Percentiles rank a stretch among this genome's conserved stretches.
Conservation (phyloP, 139 green algal genomes). For the Cymbomonas tetramitiformis region DNA sequence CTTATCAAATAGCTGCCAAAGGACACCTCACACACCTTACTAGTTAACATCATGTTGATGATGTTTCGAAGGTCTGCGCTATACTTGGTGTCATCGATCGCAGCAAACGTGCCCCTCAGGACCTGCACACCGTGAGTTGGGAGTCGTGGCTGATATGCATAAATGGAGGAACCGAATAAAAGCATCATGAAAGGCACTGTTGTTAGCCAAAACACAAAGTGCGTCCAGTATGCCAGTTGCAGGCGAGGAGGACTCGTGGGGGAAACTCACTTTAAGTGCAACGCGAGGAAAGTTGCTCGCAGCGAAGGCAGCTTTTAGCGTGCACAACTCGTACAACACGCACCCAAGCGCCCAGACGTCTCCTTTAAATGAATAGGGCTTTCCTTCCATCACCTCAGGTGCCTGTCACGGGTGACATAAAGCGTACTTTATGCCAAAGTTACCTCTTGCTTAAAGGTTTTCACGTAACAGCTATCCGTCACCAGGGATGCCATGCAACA, state of each 20-base stretch:
- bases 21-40: too few species aligned
- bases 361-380: conserved; percentile 59
- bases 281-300: conserved; percentile 24
- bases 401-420: background rate
- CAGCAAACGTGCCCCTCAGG: too few species aligned
- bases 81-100: too few species aligned
- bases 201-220: background rate
- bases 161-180: too few species aligned
- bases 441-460: background rate
- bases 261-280: conserved; percentile 10
- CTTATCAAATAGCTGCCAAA: too few species aligned
- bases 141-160: too few species aligned
- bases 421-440: background rate
- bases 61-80: too few species aligned
- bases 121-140: too few species aligned
- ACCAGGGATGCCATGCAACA: background rate
- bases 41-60: too few species aligned
- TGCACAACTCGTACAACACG: conserved; percentile 70
- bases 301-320: conserved; percentile 53
- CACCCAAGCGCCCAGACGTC: conserved; percentile 72
- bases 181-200: too few species aligned
- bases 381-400: conserved; percentile 56
- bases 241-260: background rate
- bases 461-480: background rate
- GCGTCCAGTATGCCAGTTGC: background rate